Evolutionary conservation across 2,329 filamentous ascomycete species (phyloP), one percentile per base, ranked within the genome.

Genomic region (Fusarium illudens): DNA sequence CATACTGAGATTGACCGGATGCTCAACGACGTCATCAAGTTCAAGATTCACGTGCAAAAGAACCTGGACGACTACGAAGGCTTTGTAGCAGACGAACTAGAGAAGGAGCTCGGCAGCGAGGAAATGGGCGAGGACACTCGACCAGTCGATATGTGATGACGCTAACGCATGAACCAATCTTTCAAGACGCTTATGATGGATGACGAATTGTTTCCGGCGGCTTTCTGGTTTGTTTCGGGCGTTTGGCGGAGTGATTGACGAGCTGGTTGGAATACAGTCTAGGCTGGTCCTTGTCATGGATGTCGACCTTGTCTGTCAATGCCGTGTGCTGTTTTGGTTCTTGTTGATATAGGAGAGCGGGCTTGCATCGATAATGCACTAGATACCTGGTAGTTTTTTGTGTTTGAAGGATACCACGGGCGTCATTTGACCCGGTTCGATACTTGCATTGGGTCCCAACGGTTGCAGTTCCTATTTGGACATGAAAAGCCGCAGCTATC

Each of bases 1-100:
- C 96, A 99, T 79, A 97, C 94, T 0, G 94, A 97, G 78, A 93
- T 97, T 73, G 96, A 97, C 81, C 91, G 90, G 73, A 97, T 98
- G 88, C 83, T 99, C 63, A 97, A 97, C 81, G 94, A 98, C 76
- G 92, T 97, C 65, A 97, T 98, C 82, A 94, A 96, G 75, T 98
- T 99, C 87, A 99, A 99, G 82, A 92, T 99, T 68, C 94, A 98
- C 75, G 86, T 99, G 53, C 96, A 99, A 79, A 94, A 94, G 81
- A 91, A 89, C 62, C 83, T 99, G 56, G 95, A 97, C 77, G 93
- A 96, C 75, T 98, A 97, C 78, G 96, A 99, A 80, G 89, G 90
- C 58, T 97, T 97, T 76, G 93, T 97, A 7, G 90, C 92, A 3
- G 92, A 97, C 70, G 95, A 98, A 81, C 89, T 97, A n/a, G 93